A percentile compares a stretch with the other conserved stretches of the same genome.
These are phyloP conservation scores for Extremus antarcticus DNA, from an alignment of 495 filamentous ascomycete genomes.

Conservation along the genomic window DNA sequence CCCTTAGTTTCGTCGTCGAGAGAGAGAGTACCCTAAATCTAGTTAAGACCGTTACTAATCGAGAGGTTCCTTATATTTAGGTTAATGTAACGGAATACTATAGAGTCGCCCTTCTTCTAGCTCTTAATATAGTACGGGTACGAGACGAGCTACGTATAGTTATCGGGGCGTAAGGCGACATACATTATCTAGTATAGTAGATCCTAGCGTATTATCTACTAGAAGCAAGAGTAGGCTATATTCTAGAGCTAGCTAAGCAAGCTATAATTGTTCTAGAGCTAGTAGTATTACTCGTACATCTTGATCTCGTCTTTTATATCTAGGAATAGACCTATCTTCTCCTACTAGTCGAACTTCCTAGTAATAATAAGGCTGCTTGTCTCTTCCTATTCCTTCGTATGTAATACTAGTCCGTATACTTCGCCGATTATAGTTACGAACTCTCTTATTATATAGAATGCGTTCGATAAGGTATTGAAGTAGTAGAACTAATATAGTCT, in stretches of 20 bases:
- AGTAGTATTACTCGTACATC: neutral
- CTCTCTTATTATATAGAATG: neutral
- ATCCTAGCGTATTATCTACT: no score
- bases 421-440: neutral
- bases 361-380: neutral
- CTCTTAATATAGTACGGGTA: neutral
- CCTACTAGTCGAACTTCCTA: neutral
- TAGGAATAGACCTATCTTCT: neutral
- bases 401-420: neutral
- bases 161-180: neutral
- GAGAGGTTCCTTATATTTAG: neutral
- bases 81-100: neutral
- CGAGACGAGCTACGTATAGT: neutral
- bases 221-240: no score
- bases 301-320: neutral
- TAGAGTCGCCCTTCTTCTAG: neutral
- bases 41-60: neutral
- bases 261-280: no score
- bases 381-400: neutral
- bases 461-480: neutral
- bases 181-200: no score
- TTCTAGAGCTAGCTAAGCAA: no score
- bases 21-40: neutral
- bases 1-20: neutral
- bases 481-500: neutral